phyloP scores from a whole-genome alignment of 2,329 filamentous ascomycete genomes.

The Xenoacremonium recifei region DNA sequence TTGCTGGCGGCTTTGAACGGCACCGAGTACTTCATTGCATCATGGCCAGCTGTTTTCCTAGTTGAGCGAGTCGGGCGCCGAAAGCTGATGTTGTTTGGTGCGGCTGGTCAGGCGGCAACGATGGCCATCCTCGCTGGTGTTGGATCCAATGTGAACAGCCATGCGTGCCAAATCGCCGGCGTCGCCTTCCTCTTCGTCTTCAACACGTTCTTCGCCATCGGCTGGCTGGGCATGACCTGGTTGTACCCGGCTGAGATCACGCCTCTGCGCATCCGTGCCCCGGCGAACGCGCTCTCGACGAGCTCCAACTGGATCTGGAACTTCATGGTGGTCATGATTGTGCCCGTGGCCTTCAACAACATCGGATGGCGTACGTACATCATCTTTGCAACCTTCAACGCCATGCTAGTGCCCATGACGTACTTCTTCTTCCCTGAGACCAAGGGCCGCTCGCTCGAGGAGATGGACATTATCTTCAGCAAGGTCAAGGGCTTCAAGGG shows the following conservation, averaged over 20 bases:
- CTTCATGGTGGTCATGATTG: conserved; percentile 62
- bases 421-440: conserved; percentile 68
- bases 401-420: conserved; percentile 54
- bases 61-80: conserved; percentile 67
- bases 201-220: conserved; percentile 57
- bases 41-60: conserved; percentile 59
- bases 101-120: conserved; percentile 56
- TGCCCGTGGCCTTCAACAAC: conserved; percentile 55
- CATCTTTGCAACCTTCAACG: conserved; percentile 66
- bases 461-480: conserved; percentile 65
- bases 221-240: conserved; percentile 60
- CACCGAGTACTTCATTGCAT: conserved; percentile 59
- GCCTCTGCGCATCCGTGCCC: conserved; percentile 64
- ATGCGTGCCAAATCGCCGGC: conserved; percentile 54
- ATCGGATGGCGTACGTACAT: conserved; percentile 62
- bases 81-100: conserved; percentile 70
- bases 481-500: conserved; percentile 46
- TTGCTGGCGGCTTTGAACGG: conserved; percentile 48
- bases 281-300: conserved; percentile 56
- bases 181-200: conserved; percentile 67
- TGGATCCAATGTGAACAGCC: conserved; percentile 49
- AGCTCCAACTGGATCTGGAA: conserved; percentile 63
- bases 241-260: conserved; percentile 67
- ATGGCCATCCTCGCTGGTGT: conserved; percentile 64
- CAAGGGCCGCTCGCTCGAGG: conserved; percentile 61